A percentile compares a stretch with the other conserved stretches of the same genome.
These are phyloP conservation scores for Ophiosphaerella korrae DNA, from an alignment of 2,329 filamentous ascomycete genomes.

Conservation along the genomic window DNA sequence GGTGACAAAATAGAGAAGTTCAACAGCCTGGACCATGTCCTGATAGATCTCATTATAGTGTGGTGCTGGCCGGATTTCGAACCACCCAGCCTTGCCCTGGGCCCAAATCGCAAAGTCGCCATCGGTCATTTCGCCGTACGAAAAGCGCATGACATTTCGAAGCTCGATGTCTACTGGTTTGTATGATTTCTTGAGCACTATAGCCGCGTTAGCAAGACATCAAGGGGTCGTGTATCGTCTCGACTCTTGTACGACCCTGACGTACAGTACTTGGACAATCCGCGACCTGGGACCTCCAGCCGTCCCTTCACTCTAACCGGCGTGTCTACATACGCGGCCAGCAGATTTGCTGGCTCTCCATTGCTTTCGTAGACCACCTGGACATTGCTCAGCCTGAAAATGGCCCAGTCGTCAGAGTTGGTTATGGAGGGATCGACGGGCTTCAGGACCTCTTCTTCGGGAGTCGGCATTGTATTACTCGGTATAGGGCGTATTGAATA, in stretches of 20 bases:
- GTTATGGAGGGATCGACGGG: slow-evolving; percentile 48
- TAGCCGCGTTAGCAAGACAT: slow-evolving; percentile 11
- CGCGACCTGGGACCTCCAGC: slow-evolving; percentile 50
- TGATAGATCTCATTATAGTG: slow-evolving; percentile 63
- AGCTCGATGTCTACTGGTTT: slow-evolving; percentile 58
- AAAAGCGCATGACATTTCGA: slow-evolving; percentile 53
- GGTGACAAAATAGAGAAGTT: slow-evolving; percentile 66
- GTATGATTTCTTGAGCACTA: slow-evolving; percentile 42
- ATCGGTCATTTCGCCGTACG: slow-evolving; percentile 60
- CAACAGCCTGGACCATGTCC: slow-evolving; percentile 67
- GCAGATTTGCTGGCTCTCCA: slow-evolving; percentile 60
- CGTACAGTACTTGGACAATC: slow-evolving; percentile 39
- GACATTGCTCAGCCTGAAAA: slow-evolving; percentile 66
- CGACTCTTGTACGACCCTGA: background rate
- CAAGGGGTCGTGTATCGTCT: background rate
- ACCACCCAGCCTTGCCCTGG: slow-evolving; percentile 69
- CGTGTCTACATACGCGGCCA: slow-evolving; percentile 64
- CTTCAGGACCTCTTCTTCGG: slow-evolving; percentile 47
- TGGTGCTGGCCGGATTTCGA: slow-evolving; percentile 65
- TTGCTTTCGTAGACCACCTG: slow-evolving; percentile 63
- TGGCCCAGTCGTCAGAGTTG: slow-evolving; percentile 61
- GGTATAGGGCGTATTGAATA: slow-evolving; percentile 10
- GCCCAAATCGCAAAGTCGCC: slow-evolving; percentile 69
- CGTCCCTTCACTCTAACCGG: slow-evolving; percentile 67
- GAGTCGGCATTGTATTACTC: slow-evolving; percentile 28